A percentile compares a stretch with the other conserved stretches of the same genome.
These are phyloP conservation scores for Aureobasidium mangrovei DNA, from an alignment of 2,329 filamentous ascomycete species.

Conservation along the genomic window DNA sequence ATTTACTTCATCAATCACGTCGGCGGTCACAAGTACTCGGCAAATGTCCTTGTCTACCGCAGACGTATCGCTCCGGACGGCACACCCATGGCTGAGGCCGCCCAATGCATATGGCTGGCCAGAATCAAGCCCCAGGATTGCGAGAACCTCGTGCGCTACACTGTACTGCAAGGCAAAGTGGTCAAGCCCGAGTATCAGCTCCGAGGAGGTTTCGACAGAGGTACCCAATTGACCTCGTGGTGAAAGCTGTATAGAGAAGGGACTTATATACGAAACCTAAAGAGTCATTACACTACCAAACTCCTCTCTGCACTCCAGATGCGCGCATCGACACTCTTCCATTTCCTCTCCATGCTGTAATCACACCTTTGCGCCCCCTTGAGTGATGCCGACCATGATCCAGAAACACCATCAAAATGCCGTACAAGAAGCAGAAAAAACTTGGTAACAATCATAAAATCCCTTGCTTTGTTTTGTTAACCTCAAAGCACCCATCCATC, in stretches of 20 bases:
- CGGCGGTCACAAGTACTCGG: slow-evolving; percentile 91
- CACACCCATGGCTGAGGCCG: slow-evolving; percentile 41
- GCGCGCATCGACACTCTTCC: not conserved
- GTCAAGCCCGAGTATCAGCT: slow-evolving; percentile 82
- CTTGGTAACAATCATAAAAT: not conserved
- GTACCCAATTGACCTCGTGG: slow-evolving; percentile 78
- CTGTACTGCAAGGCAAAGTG: slow-evolving; percentile 85
- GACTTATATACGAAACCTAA: not conserved
- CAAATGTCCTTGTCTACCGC: slow-evolving; percentile 89
- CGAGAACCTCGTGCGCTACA: slow-evolving; percentile 84
- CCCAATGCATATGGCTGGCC: slow-evolving; percentile 89
- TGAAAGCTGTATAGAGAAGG: slow-evolving; percentile 30
- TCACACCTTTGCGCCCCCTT: not conserved
- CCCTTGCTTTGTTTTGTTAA: not conserved
- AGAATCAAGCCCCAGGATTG: slow-evolving; percentile 79
- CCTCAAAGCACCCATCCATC: slow-evolving; percentile 16
- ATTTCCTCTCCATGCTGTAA: not conserved
- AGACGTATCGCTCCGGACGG: slow-evolving; percentile 33
- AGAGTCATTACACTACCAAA: not conserved
- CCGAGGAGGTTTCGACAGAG: slow-evolving; percentile 81
- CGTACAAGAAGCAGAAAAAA: not conserved
- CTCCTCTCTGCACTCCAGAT: not conserved
- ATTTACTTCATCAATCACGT: slow-evolving; percentile 97
- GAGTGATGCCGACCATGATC: not conserved
- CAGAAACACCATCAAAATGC: slow-evolving; percentile 4